Base-by-base conservation (phyloP, 192 early-diverging fungal genomes). In the Umbelopsis isabellina region DNA sequence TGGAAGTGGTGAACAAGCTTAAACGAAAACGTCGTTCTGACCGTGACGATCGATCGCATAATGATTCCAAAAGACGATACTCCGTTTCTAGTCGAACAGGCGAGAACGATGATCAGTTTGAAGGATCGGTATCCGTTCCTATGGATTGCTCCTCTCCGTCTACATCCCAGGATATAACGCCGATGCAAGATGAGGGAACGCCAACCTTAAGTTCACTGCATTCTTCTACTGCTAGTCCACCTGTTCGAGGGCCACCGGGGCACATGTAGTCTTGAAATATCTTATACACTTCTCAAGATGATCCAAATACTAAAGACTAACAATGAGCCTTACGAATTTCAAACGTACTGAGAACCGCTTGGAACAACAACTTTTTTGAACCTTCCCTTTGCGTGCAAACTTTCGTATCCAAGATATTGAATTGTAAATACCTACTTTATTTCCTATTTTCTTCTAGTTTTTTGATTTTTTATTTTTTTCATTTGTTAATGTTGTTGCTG, bases 1-100 rank as follows among this genome's bases (percentile, higher is more conserved):
- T 46, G 13, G 61, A 55, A 25, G 70, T 74, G 20, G 71, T 61
- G 5, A 33, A 37, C 9, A 80, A 79, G 37, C 44, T 75, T 22
- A 71, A 47, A 16, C 70, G 61, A 76, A 65, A 49, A n/a, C 55
- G 37, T 5, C 37, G 55, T 8, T 61, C 55, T 27, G 55, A 61
- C 11, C 27, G 25, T 35, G 55, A 61, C 13, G 55, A 61, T 12
- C 27, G 13, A 30, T 7, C 27, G 27, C 30, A 35, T 2, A 61
- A 35, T 35, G 27, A 30, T 35, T 61, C 55, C 30, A 61, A 18
- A 25, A 61, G 55, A 61, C 1, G 23, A 33, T 30, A 61, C 30
- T 25, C 30, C 0, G 12, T 16, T 16, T 61, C 55, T 0, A 30
- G 48, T 49, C 15, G 55, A 35, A 12, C 25, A 33, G 55, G 30